phyloP scores from a whole-genome alignment of 2,329 filamentous ascomycete species.

The Diplodia corticola region DNA sequence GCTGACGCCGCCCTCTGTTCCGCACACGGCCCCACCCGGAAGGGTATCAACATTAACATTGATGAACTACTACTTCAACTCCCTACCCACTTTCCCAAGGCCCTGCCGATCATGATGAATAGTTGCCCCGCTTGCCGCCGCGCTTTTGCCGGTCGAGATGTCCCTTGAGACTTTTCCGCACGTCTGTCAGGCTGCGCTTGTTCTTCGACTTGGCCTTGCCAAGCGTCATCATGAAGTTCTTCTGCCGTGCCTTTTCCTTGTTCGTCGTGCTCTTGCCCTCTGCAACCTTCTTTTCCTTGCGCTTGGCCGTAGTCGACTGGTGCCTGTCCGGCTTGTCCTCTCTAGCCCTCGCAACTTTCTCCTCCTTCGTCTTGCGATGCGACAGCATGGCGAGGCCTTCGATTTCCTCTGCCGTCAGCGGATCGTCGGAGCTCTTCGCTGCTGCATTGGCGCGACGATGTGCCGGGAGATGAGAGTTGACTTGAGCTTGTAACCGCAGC shows the following conservation, averaged over 20 bases:
- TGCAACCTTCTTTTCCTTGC: slow-evolving; percentile 81
- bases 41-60: slow-evolving; percentile 10
- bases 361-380: slow-evolving; percentile 84
- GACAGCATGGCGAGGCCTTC: slow-evolving; percentile 77
- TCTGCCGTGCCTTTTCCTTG: slow-evolving; percentile 92
- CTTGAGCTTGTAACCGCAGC: slow-evolving; percentile 70
- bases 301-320: slow-evolving; percentile 79
- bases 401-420: slow-evolving; percentile 86
- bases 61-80: too few relatives aligned
- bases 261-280: slow-evolving; percentile 97
- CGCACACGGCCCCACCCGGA: neutral
- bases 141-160: slow-evolving; percentile 82
- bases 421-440: slow-evolving; percentile 76
- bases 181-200: slow-evolving; percentile 88
- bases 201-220: slow-evolving; percentile 95
- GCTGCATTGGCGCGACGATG: slow-evolving; percentile 42
- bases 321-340: slow-evolving; percentile 83
- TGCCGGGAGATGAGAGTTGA: slow-evolving; percentile 63
- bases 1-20: neutral
- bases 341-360: slow-evolving; percentile 78
- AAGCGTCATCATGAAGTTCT: slow-evolving; percentile 98
- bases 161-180: slow-evolving; percentile 73
- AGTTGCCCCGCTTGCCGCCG: slow-evolving; percentile 78
- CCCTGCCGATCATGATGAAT: slow-evolving; percentile 5
- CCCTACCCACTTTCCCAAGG: slow-evolving; percentile 1